Evolutionary conservation across 768 basidiomycete genomes (phyloP), one percentile per base, ranked within the genome.

Genomic region (Leucocoprinus leucothites): DNA sequence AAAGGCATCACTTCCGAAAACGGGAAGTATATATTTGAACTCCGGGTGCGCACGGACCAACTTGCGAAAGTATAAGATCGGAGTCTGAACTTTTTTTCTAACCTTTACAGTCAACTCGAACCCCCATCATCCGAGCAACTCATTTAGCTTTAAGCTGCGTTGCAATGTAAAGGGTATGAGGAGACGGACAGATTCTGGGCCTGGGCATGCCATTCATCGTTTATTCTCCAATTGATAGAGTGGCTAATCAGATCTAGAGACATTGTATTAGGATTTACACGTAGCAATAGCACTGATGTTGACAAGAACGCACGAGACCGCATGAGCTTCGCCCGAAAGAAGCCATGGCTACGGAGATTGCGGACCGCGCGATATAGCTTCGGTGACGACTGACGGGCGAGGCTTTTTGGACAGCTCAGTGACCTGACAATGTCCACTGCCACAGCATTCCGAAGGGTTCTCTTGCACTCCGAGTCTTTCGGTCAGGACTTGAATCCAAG

Each of bases 201-300:
- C 85, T 87, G 85, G 86, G 86, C 86, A 85, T 87, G 84, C 78
- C 82, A 78, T 81, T 77, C 73, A 67, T 78, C 77, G 57, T 64
- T 64, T 57, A 64, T 61, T 58, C 61, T 60, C 60, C 64, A 60
- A 80, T 69, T 69, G 82, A 74, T 75, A 64, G 71, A 65, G 75
- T 75, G 86, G 84, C 77, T 81, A 87, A 88, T 88, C 86, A 86
- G 85, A 72, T 77, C 73, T 73, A 78, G 82, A 68, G 70, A 86
- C 80, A 85, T 34, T 22, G 34, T 47, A 14, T 18, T 34, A 34
- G 5, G 31, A 1, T 51, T 34, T 38, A 46, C 43, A 54, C 31
- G 34, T 45, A 34, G 45, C 22, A 25, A 48, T 19, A 41, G 26
- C 14, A 16, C 16, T n/a, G 24, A 35, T 25, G 21, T 49, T 36